Evolutionary conservation across 805 yeast genomes (phyloP), one percentile per base, ranked within the genome.

Genomic region (Metschnikowia continentalis): DNA sequence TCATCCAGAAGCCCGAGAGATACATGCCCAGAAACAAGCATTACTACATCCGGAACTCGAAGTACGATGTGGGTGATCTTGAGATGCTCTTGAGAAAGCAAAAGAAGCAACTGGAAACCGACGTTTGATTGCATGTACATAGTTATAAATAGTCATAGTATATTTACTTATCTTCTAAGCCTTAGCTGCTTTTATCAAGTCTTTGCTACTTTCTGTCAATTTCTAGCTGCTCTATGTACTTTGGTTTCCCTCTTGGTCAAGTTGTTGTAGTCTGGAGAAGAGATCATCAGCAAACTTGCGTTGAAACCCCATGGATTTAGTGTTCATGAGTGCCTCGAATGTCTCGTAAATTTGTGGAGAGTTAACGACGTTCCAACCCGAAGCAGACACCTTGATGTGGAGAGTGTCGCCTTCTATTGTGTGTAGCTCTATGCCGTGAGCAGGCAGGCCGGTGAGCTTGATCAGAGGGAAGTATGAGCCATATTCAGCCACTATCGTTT

Each of bases 21-120:
- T 84, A 89, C 69, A 82, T 86, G 75, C 62, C 74, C 11, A 83
- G 96, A 80, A 82, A 83, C 71, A 92, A 89, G 76, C 92, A 90
- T 61, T 91, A 86, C 77, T 94, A 89, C 71, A 86, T 94, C 64
- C 86, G 97, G 73, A 86, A 80, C 68, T 77, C 85, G 47, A 83
- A 81, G 63, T 71, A 83, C 67, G 96, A 88, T 68, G 62, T 59
- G 38, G 85, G 83, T 55, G 90, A 86, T 64, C 67, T 86, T 53
- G 88, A 82, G 61, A 67, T 59, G 6, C 64, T 64, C 52, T 59
- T 72, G 50, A 66, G 59, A 42, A 48, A 48, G 35, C 55, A 55
- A 39, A 54, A 55, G 47, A 51, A 48, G 36, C 52, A 40, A 20
- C 32, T 23, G 42, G 30, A 42, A 30, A 20, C 46, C 39, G 38